Evolutionary conservation across 2,329 filamentous ascomycete species (phyloP).

Genomic region (Neurospora sp.): DNA sequence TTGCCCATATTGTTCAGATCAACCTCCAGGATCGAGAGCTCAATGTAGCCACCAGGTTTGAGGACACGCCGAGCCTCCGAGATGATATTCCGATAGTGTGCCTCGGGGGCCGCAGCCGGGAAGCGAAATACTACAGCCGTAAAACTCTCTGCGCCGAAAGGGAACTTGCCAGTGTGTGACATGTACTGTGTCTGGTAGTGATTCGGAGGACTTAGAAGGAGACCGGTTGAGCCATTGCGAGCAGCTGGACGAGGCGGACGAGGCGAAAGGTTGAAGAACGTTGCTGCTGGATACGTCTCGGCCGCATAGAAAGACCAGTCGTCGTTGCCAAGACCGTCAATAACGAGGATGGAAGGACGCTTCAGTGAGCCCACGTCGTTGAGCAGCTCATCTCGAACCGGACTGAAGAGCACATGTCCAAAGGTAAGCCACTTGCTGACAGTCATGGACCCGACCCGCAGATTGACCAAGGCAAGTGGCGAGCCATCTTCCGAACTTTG

Average conservation of each 20-base stretch:
- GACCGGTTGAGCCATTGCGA: conserved; percentile 31
- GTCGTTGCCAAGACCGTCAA: conserved; percentile 77
- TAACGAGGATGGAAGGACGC: conserved; percentile 59
- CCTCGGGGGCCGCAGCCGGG: conserved; percentile 57
- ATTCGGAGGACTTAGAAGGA: conserved; percentile 53
- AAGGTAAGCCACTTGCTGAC: conserved; percentile 85
- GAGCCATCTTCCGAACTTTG: conserved; percentile 47
- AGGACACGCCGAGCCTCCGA: conserved; percentile 69
- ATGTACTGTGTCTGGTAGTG: conserved; percentile 65
- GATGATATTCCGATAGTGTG: conserved; percentile 60
- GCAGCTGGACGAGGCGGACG: conserved; percentile 41
- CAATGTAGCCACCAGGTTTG: conserved; percentile 69
- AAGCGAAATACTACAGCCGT: conserved; percentile 70
- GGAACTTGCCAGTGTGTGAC: conserved; percentile 56
- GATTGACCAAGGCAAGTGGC: conserved; percentile 60
- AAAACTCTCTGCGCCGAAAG: conserved; percentile 68
- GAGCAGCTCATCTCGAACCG: conserved; percentile 61
- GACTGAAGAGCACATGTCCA: conserved; percentile 74
- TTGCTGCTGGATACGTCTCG: conserved; percentile 65
- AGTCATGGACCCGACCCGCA: conserved; percentile 71
- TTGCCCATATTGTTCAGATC: conserved; percentile 78
- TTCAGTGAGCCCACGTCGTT: conserved; percentile 40
- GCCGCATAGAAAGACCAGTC: conserved; percentile 85
- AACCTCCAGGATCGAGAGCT: conserved; percentile 67
- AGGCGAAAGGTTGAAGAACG: conserved; percentile 67